phyloP scores from a whole-genome alignment of 148 eudicot genomes.

The Spergularia bocconei region DNA sequence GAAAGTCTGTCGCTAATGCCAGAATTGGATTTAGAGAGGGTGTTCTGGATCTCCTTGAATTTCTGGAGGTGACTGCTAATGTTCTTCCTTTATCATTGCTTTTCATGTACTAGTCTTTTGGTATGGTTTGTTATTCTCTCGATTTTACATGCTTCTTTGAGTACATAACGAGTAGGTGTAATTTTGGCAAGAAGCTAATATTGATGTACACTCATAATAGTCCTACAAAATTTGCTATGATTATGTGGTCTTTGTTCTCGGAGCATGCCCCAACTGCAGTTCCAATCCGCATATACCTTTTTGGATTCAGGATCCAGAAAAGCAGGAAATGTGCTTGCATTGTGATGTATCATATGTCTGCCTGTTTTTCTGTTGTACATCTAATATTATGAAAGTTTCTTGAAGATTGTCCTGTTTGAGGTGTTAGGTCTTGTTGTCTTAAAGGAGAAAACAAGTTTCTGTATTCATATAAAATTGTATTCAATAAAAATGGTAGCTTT shows the following conservation, averaged over 20 bases:
- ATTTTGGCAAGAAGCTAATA: background rate
- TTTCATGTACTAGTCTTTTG: background rate
- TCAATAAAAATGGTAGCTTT: background rate
- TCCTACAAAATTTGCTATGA: background rate
- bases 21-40: conserved; percentile 85
- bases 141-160: background rate
- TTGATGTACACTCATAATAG: background rate
- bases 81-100: background rate
- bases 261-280: background rate
- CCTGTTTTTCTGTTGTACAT: background rate
- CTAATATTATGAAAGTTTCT: background rate
- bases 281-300: background rate
- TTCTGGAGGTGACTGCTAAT: conserved; percentile 59
- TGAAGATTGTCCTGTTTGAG: background rate
- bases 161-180: background rate
- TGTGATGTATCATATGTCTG: background rate
- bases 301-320: background rate
- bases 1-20: conserved; percentile 65
- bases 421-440: background rate
- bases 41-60: conserved; percentile 71
- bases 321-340: background rate
- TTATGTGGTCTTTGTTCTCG: background rate
- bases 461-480: background rate
- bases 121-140: background rate
- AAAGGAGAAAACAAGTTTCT: background rate